Evolutionary conservation across 192 early-diverging fungal species (phyloP).

Genomic region (Backusella mclennaniae): DNA sequence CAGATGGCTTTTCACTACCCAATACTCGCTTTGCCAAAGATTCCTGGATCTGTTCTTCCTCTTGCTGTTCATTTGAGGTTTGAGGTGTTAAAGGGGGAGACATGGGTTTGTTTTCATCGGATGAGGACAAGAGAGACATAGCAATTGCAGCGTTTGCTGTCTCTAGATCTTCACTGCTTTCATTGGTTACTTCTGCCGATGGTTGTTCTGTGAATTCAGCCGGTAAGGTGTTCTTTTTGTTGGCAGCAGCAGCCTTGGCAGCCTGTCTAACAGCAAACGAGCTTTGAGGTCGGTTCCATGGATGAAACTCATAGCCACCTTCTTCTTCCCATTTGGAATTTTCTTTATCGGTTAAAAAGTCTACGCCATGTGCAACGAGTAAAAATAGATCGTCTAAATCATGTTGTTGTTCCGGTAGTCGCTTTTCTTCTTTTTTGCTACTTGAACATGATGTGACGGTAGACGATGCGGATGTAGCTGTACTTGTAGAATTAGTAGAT

Average conservation of each 20-base stretch:
- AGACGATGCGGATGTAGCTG: background rate
- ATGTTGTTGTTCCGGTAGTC: background rate
- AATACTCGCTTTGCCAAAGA: slow-evolving; percentile 12
- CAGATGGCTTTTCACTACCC: background rate
- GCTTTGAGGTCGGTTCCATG: slow-evolving; percentile 25
- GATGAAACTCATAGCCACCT: slow-evolving; percentile 26
- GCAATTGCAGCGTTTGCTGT: slow-evolving; percentile 1
- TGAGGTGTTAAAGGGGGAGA: slow-evolving; percentile 22
- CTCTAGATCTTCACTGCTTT: background rate
- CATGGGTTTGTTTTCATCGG: slow-evolving; percentile 7
- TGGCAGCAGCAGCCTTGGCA: background rate
- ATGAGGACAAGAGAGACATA: slow-evolving; percentile 3
- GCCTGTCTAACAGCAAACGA: slow-evolving; percentile 20
- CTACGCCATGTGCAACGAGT: slow-evolving; percentile 32
- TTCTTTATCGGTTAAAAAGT: slow-evolving; percentile 24
- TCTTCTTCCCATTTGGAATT: slow-evolving; percentile 37
- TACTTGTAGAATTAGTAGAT: slow-evolving; percentile 13
- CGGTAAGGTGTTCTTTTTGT: background rate
- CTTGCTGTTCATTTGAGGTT: background rate
- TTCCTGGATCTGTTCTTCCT: background rate
- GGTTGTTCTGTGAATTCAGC: background rate
- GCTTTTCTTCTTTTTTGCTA: background rate
- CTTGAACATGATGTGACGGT: background rate
- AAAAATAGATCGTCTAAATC: slow-evolving; percentile 25
- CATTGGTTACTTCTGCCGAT: background rate